Base-by-base conservation (phyloP, 2,329 filamentous ascomycete species). In the Phialocephala sp. region DNA sequence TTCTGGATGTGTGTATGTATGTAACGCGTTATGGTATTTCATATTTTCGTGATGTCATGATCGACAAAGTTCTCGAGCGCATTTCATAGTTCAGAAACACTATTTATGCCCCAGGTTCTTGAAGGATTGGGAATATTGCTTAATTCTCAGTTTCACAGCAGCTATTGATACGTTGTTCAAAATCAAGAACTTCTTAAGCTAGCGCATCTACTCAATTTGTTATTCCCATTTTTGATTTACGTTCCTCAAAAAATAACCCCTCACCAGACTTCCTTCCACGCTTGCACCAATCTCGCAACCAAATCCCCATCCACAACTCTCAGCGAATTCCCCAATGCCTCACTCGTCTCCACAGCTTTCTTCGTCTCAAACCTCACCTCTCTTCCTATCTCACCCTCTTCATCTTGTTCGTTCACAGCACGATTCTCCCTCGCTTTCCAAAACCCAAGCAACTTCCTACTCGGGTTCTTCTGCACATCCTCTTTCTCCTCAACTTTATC, bases 391-490 rank as follows among this genome's bases (percentile, higher is more conserved):
- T 55, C 22, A 66, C 24, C n/a, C n/a, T 22, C 39, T 8, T 20
- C 39, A 8, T 14, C n/a, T 27, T 50, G 36, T 0, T 32, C 27
- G 1, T 36, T 15, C 6, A 32, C 8, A 1, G 6, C 14, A 14
- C 18, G 14, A 6, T 37, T 11, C 22, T 52, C 47, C 1, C 35
- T 32, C n/a, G n/a, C 63, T 35, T 59, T 36, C 64, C 64, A 86
- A 20, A 82, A 81, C 43, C 83, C 82, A 1, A 86, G 69, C 55
- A 87, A 75, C 76, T 86, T 86, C 60, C 85, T 71, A 15, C 80
- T 83, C 0, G 83, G 83, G 69, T 85, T 85, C 65, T 73, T 75
- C 2, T 76, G 75, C 22, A 52, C 9, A 27, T 52, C 22, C 62
- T 84, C 80, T 2, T 80, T 81, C 1, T 74, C 76, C 9, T 81